Base-by-base conservation (phyloP, 768 basidiomycete species). In the Suillus tomentosus region DNA sequence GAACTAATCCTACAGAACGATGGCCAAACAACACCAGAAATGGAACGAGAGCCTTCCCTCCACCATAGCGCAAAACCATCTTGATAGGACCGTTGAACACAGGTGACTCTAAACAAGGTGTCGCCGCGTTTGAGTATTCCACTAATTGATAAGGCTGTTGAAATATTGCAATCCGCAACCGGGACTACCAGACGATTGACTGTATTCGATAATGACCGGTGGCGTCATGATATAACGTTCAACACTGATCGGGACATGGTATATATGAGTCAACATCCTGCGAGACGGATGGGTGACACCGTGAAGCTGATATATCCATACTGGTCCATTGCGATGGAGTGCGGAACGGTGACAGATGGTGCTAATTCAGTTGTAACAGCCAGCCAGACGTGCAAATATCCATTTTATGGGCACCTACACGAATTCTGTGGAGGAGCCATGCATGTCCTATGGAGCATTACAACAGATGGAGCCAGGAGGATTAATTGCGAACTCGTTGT, bases 151-250 rank as follows among this genome's bases (percentile, higher is more conserved):
- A 31, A 53, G 27, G 27, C 48, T 31, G 51, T 19, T 34, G 9
- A 54, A 34, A 53, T 54, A n/a, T 54, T 54, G 53, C 53, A 54
- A 54, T 19, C 10, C 9, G 53, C 17, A n/a, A 17, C 31, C 53
- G 10, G 31, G 53, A 53, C 17, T 31, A 53, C 51, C 31, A 53
- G 31, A 54, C 17, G 19, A n/a, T 34, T 34, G 31, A 19, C 31
- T 54, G 31, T 34, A 34, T 54, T 34, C 34, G 36, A 54, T 13
- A 36, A 54, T 36, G 53, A 9, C 53, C 53, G 34, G 53, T 31
- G 53, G 53, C 34, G 53, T 54, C 53, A 54, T 11, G 19, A 13
- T 54, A 6, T n/a, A 54, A 54, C 2, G 1, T 54, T 19, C 11
- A 34, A 19, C 19, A 54, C 34, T 54, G 53, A 54, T 54, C 11